phyloP scores from a whole-genome alignment of 768 basidiomycete genomes.

The Tricholoma hemisulphureum region DNA sequence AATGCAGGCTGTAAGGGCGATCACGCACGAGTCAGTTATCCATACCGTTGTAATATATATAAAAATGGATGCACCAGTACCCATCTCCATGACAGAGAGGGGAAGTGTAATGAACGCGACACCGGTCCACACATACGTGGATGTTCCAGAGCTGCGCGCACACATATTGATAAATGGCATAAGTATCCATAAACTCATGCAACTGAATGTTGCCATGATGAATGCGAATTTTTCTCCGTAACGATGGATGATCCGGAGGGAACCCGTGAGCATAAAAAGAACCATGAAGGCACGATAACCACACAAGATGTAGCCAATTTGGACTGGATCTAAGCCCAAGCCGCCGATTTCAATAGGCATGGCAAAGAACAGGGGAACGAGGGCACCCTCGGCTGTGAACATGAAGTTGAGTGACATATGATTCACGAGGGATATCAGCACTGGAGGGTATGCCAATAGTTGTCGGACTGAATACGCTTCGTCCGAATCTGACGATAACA shows the following conservation, averaged over 20 bases:
- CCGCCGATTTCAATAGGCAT: conserved; percentile 53
- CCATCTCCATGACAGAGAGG: conserved; percentile 12
- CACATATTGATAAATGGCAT: neutral
- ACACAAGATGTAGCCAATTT: conserved; percentile 51
- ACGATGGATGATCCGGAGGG: conserved; percentile 42
- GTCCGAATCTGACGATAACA: neutral
- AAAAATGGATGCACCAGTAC: neutral
- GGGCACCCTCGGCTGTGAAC: conserved; percentile 38
- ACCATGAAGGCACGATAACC: conserved; percentile 49
- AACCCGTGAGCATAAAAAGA: conserved; percentile 48
- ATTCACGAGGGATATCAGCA: conserved; percentile 49
- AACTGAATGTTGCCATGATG: conserved; percentile 34
- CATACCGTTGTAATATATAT: neutral
- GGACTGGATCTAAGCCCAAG: conserved; percentile 48
- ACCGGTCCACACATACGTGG: neutral
- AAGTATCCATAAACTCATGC: conserved; percentile 30
- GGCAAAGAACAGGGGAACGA: conserved; percentile 55
- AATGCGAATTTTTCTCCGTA: conserved; percentile 50
- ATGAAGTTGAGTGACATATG: conserved; percentile 51
- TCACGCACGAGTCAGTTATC: neutral
- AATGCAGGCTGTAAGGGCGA: neutral
- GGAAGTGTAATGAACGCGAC: conserved; percentile 1
- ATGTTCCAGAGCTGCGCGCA: neutral
- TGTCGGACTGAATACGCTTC: neutral
- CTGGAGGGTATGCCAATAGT: conserved; percentile 20